Evolutionary conservation across 768 basidiomycete species (phyloP), one percentile per base, ranked within the genome.

Genomic region (Auriculariales sp.): DNA sequence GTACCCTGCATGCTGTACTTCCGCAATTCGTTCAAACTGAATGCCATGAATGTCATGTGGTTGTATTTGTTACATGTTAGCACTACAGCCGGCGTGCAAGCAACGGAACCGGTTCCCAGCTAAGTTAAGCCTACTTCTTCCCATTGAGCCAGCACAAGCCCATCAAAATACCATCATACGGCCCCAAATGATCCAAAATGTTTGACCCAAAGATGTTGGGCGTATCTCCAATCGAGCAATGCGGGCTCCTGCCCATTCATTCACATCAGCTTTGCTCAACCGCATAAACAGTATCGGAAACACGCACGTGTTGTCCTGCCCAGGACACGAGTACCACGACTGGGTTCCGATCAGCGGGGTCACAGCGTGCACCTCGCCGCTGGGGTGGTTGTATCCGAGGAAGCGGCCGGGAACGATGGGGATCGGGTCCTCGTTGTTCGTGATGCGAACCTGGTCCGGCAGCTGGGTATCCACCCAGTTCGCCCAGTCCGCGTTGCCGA

Each of bases 351-450:
- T 55, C n/a, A n/a, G n/a, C n/a, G n/a, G n/a, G n/a, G n/a, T n/a
- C n/a, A n/a, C 48, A 36, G 80, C 73, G 53, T 78, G 75, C 12
- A 77, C 59, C 56, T 79, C 77, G 17, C 75, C 75, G 29, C 68
- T 61, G 59, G 75, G 15, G 24, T 36, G 12, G 32, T 61, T 53
- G 61, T 71, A 81, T 46, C 73, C 74, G 52, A 78, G 57, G 50
- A 62, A 65, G 17, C 68, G 64, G 2, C 68, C 72, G 6, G 79
- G 79, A 6, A 81, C 66, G 51, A 75, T 79, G 22, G 81, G 79
- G 35, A 81, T 55, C 4, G 62, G 61, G 50, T 67, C 63, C 27
- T 68, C 51, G 55, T 76, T 71, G 59, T 62, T 58, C 53, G 61
- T 64, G 51, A 66, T 55, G 44, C 58, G 62, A 48, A 54, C 53